Evolutionary conservation across 352 stramenopile species (phyloP), one percentile per base, ranked within the genome.

Genomic region (Halophytophthora polymorphica): DNA sequence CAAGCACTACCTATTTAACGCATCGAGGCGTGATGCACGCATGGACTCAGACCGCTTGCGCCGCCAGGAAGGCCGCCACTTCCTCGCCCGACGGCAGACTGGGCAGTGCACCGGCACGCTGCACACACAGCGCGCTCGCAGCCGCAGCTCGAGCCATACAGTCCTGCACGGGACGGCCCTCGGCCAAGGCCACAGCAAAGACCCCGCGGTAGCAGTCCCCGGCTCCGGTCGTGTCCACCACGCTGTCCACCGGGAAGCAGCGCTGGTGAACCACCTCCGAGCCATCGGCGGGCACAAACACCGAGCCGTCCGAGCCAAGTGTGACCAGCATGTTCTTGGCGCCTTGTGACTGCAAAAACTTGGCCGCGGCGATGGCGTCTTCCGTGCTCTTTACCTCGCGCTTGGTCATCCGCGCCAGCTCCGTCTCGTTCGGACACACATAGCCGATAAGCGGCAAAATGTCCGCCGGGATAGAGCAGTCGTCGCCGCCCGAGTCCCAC

Each of bases 361-460:
- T 64, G n/a, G 81, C 79, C 0, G 77, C 80, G 15, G 47, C 58
- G 39, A 93, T 46, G 0, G 83, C 81, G 6, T 86, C 64, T 1
- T 86, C 68, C 1, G 47, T 50, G 12, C 46, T 78, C 11, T 67
- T 64, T 5, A 88, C 74, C 13, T 61, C 39, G 1, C 51, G 53
- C 6, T 69, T 61, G 1, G 67, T 67, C 44, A 88, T 50, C 0
- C 73, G 61, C 23, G 72, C 72, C 19, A 93, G 58, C 45, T 93
- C 83, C 2, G 78, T 93, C 45, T 93, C 83, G 42, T 93, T 93
- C 2, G 83, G 83, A 31, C 78, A 90, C 13, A 93, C 36, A 51
- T 69, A 88, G 2, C 74, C 81, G 40, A 92, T 64, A 21, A 67
- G 44, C 18, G 66, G 73, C 17, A 93, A 56, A 6, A 90, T 17